Conservation (phyloP, 2,329 filamentous ascomycete genomes). For the Pseudogymnoascus verrucosus region DNA sequence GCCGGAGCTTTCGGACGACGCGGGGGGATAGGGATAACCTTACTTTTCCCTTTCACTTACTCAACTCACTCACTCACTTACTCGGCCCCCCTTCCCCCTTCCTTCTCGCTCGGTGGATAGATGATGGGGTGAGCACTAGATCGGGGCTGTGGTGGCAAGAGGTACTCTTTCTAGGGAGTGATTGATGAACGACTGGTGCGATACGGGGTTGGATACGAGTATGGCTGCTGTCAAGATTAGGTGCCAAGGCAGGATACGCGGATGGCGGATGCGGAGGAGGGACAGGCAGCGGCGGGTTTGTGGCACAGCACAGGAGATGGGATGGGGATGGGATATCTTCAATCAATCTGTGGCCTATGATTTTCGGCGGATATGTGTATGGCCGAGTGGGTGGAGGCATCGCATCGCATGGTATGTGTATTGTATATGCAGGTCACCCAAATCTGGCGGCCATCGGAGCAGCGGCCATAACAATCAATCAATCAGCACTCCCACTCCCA, state of each 20-base stretch:
- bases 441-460: background rate
- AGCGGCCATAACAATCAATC: background rate
- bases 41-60: background rate
- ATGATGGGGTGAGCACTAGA: no score
- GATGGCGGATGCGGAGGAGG: background rate
- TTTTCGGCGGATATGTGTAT: background rate
- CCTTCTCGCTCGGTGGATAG: background rate
- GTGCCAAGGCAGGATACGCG: background rate
- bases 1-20: background rate
- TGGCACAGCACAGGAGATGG: background rate
- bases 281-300: background rate
- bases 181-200: background rate
- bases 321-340: background rate
- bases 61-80: background rate
- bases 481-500: no score
- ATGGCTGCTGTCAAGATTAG: background rate
- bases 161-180: no score
- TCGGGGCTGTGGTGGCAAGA: no score
- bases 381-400: background rate
- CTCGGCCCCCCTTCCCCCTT: background rate
- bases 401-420: background rate
- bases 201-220: background rate
- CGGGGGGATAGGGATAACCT: background rate
- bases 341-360: background rate
- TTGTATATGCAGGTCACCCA: background rate